A percentile compares a stretch with the other conserved stretches of the same genome.
phyloP scores from a whole-genome alignment of 73 alveolate species.

The Stentor roeselii region DNA sequence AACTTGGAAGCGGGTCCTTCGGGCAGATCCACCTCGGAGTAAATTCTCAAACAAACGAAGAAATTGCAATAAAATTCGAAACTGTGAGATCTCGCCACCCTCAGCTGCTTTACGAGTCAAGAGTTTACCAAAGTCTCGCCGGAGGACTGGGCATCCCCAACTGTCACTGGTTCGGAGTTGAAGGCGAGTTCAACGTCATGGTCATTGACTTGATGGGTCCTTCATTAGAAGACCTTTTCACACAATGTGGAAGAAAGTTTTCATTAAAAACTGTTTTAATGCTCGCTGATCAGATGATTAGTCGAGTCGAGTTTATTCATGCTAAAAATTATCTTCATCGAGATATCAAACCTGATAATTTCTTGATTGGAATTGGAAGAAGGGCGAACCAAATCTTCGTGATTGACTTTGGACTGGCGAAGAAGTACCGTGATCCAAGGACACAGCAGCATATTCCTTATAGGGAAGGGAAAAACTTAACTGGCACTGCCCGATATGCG shows the following conservation, averaged over 20 bases:
- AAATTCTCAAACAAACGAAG: constrained; percentile 65
- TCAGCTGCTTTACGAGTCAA: constrained; percentile 68
- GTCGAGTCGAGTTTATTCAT: constrained; percentile 72
- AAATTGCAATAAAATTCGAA: constrained; percentile 86
- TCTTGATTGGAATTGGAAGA: constrained; percentile 61
- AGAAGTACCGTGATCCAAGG: constrained; percentile 50
- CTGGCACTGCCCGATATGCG: constrained; percentile 87
- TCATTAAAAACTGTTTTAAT: constrained; percentile 68
- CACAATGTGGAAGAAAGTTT: constrained; percentile 40
- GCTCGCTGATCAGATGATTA: constrained; percentile 66
- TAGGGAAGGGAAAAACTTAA: constrained; percentile 67
- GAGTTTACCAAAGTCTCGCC: constrained; percentile 50
- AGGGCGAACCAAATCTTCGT: constrained; percentile 58
- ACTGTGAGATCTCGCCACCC: constrained; percentile 55
- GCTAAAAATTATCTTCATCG: constrained; percentile 70
- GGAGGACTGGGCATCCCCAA: constrained; percentile 56
- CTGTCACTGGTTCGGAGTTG: constrained; percentile 59
- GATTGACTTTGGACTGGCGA: constrained; percentile 83
- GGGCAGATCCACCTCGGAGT: constrained; percentile 78
- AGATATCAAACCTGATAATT: constrained; percentile 89
- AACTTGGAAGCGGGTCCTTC: constrained; percentile 92
- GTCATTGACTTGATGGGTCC: constrained; percentile 73
- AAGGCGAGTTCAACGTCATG: constrained; percentile 70
- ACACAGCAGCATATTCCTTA: constrained; percentile 55
- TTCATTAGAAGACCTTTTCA: constrained; percentile 64